phyloP scores from a whole-genome alignment of 805 yeast species.

The Metschnikowia dekortorum region DNA sequence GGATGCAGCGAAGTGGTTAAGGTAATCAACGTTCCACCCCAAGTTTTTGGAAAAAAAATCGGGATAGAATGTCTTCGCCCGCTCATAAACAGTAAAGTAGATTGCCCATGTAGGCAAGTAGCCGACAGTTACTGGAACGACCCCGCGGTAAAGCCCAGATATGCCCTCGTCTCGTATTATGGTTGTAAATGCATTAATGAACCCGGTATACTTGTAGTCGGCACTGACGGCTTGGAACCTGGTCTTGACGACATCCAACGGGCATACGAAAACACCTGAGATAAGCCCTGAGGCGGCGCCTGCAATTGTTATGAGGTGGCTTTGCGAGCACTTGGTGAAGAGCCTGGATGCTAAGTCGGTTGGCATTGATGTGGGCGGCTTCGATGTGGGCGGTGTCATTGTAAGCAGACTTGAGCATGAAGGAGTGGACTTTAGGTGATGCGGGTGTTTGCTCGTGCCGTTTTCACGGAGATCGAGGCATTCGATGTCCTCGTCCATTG shows the following conservation, averaged over 20 bases:
- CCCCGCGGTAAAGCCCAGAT: constrained; percentile 81
- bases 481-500: not conserved
- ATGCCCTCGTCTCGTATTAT: constrained; percentile 77
- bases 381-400: constrained; percentile 10
- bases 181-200: constrained; percentile 57
- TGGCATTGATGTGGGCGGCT: constrained; percentile 13
- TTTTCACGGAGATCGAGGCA: not conserved
- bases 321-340: constrained; percentile 29
- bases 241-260: constrained; percentile 93
- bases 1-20: constrained; percentile 55
- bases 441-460: not conserved
- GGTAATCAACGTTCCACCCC: constrained; percentile 21
- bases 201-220: constrained; percentile 47
- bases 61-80: constrained; percentile 58
- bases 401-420: constrained; percentile 4
- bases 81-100: constrained; percentile 86
- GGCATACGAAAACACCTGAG: constrained; percentile 89
- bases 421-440: not conserved
- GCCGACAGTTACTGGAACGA: constrained; percentile 88
- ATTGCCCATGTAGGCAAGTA: constrained; percentile 98
- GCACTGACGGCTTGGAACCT: constrained; percentile 89
- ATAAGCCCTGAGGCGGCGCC: constrained; percentile 94
- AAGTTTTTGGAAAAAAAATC: constrained; percentile 26
- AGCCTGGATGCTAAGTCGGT: constrained; percentile 20
- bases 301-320: constrained; percentile 69